Percentiles rank a stretch among this genome's conserved stretches.
Conservation (phyloP, 75 land plant genomes). For the Picea sitchensis region DNA sequence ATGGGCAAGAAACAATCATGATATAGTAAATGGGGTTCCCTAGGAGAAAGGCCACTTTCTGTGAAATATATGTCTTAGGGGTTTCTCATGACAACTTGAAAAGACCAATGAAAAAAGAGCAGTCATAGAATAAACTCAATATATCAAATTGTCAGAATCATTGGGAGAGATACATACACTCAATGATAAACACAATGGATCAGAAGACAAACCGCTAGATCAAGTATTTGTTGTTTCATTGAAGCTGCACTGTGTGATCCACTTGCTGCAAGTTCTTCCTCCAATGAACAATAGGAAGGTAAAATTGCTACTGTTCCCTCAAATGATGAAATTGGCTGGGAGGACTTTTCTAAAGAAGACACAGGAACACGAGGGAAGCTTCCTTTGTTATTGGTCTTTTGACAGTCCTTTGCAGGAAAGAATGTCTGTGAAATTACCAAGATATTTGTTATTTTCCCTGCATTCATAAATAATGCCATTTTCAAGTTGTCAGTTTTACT, state of each 20-base stretch:
- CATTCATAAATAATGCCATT: background rate
- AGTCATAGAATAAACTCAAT: background rate
- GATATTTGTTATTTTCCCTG: slow-evolving; percentile 11
- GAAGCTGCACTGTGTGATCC: slow-evolving; percentile 7
- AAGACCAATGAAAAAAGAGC: background rate
- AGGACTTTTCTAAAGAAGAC: slow-evolving; percentile 10
- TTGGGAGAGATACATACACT: background rate
- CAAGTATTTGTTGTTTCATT: slow-evolving; percentile 9
- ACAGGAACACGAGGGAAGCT: background rate
- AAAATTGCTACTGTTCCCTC: slow-evolving; percentile 4
- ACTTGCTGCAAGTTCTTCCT: background rate
- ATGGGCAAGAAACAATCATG: background rate
- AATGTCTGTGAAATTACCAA: background rate
- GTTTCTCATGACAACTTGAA: no score
- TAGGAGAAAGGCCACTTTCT: background rate
- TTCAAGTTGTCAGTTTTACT: background rate
- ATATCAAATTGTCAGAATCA: background rate
- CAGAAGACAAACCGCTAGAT: slow-evolving; percentile 1
- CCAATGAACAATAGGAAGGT: slow-evolving; percentile 12
- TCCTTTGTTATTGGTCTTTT: background rate
- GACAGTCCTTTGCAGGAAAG: background rate
- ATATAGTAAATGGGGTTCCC: background rate
- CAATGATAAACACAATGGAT: background rate
- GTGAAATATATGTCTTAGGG: background rate
- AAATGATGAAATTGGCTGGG: background rate